These are phyloP conservation scores for Trichosporon faecale DNA, from an alignment of 1,284 basidiomycete species.

Conservation along the genomic window DNA sequence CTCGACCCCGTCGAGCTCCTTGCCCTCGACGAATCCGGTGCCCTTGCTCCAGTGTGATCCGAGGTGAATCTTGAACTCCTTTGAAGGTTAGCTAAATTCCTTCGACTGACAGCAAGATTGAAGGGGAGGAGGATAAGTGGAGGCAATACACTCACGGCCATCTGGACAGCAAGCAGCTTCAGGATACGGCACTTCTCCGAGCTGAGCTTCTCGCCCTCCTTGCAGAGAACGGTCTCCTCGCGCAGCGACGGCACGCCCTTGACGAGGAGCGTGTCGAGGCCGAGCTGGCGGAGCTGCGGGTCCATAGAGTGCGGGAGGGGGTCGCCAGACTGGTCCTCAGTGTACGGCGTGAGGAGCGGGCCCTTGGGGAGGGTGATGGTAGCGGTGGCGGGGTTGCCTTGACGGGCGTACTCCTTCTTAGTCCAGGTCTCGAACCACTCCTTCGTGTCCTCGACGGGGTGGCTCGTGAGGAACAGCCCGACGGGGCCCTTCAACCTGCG, in stretches of 20 bases:
- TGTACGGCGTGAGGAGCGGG: constrained; percentile 55
- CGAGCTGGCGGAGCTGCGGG: constrained; percentile 87
- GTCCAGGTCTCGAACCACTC: constrained; percentile 93
- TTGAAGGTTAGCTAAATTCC: neutral
- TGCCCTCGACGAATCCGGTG: constrained; percentile 62
- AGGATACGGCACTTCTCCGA: constrained; percentile 82
- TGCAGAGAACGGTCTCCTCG: constrained; percentile 77
- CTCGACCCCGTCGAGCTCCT: constrained; percentile 53
- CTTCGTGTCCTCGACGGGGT: constrained; percentile 77
- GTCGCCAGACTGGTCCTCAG: constrained; percentile 64
- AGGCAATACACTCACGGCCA: constrained; percentile 58
- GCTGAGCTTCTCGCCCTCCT: constrained; percentile 73
- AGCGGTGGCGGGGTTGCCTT: constrained; percentile 73
- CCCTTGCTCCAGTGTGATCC: constrained; percentile 72
- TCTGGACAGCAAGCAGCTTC: constrained; percentile 79
- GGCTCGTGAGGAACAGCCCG: constrained; percentile 87
- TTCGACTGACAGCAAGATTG: too few relatives aligned
- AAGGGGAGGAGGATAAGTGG: neutral
- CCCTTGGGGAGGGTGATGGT: constrained; percentile 71
- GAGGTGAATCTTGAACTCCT: constrained; percentile 66
- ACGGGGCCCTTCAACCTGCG: constrained; percentile 86
- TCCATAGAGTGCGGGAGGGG: constrained; percentile 96
- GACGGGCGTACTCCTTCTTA: constrained; percentile 86
- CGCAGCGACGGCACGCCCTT: constrained; percentile 84
- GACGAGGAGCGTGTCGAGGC: constrained; percentile 78